Evolutionary conservation across 257 asterid species (phyloP), one percentile per base, ranked within the genome.

Genomic region (Lycium ferocissimum): DNA sequence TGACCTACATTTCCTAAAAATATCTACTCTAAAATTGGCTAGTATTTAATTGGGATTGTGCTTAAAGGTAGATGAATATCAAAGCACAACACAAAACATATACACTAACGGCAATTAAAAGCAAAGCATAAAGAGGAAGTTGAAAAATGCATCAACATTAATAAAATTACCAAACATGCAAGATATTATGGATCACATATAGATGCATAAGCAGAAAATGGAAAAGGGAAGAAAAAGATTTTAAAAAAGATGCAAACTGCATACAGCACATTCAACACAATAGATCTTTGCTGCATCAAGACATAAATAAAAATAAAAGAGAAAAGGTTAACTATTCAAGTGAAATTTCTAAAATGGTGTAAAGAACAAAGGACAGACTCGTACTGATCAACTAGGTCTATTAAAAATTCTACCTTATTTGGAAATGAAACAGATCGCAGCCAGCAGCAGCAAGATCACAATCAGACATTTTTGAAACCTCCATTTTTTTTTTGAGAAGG

Each of bases 31-130:
- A 43, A 38, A 67, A 43, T 70, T 1, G 22, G 7, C 26, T 70
- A 40, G 33, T 38, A 70, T 38, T 38, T 43, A 70, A 70, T 40
- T 40, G 0, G 15, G 33, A 43, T 18, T 22, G 6, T 40, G 18
- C 79, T 70, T 70, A 37, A 37, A 67, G 26, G 54, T 72, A 72
- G 18, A 43, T 40, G 80, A 72, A 72, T 7, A 72, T 72, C 80
- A 63, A 72, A 43, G 37, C 58, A 18, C 58, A n/a, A 45, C 11
- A 43, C 58, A 72, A 11, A 43, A 43, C 56, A 72, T n/a, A 40
- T 72, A 72, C 8, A 72, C 57, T 37, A 72, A 72, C 5, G 47
- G 14, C 12, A 35, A 67, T 43, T 45, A 62, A 62, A 38, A 43
- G 56, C 22, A 66, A 81, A 58, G 47, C 40, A 59, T 22, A 81